phyloP scores from a whole-genome alignment of 2,329 filamentous ascomycete species.

The Monilinia polystroma region DNA sequence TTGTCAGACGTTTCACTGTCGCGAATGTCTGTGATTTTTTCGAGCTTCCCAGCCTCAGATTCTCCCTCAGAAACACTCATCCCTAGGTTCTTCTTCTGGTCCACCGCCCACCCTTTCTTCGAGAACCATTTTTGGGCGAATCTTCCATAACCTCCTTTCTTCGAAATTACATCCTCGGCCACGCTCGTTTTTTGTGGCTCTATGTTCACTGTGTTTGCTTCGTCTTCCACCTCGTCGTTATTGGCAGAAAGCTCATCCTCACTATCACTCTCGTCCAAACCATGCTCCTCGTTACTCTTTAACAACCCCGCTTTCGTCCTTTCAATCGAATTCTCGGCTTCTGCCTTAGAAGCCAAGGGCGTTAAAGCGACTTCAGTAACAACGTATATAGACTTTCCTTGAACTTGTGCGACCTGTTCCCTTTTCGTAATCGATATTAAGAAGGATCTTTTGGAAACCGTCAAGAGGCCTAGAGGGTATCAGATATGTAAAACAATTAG shows the following conservation, averaged over 20 bases:
- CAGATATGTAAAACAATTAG: slow-evolving; percentile 12
- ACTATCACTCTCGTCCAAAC: slow-evolving; percentile 44
- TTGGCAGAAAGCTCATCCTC: slow-evolving; percentile 46
- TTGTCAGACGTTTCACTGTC: not conserved
- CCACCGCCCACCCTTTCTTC: slow-evolving; percentile 73
- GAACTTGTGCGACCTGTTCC: slow-evolving; percentile 84
- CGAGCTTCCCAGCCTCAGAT: not conserved
- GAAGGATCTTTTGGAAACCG: slow-evolving; percentile 76
- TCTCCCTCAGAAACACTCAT: slow-evolving; percentile 47
- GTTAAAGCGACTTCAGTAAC: slow-evolving; percentile 90
- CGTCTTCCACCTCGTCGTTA: slow-evolving; percentile 48
- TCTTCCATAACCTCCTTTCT: slow-evolving; percentile 78
- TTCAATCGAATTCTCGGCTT: slow-evolving; percentile 70
- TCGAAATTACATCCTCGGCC: slow-evolving; percentile 83
- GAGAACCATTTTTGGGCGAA: slow-evolving; percentile 94
- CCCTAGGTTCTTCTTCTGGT: slow-evolving; percentile 67
- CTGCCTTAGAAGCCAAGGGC: slow-evolving; percentile 72
- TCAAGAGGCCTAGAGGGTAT: slow-evolving; percentile 67
- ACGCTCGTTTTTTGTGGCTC: slow-evolving; percentile 50
- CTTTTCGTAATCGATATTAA: slow-evolving; percentile 83
- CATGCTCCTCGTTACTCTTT: slow-evolving; percentile 41
- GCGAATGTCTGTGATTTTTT: not conserved
- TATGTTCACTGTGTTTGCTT: slow-evolving; percentile 25
- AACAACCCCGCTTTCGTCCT: slow-evolving; percentile 53
- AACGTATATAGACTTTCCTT: slow-evolving; percentile 78